These are phyloP conservation scores for Epichloe amarillans DNA, from an alignment of 2,329 filamentous ascomycete genomes.

Conservation along the genomic window DNA sequence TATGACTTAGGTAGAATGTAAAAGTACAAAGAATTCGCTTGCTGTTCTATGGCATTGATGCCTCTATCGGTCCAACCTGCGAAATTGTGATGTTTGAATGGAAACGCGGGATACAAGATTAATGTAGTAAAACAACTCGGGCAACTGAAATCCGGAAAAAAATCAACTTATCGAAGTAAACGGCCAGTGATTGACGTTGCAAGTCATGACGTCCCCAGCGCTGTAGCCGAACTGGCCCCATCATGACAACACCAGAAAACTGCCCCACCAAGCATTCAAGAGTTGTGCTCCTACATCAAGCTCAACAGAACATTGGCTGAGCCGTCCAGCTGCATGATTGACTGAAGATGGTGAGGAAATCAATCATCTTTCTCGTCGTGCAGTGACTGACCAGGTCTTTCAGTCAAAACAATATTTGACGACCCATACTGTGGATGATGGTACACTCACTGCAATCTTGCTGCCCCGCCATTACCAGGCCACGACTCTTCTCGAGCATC, in stretches of 20 bases:
- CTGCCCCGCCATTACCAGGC: conserved; percentile 12
- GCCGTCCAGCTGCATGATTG: not conserved
- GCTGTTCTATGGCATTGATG: not conserved
- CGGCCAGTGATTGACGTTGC: not conserved
- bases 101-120: not conserved
- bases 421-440: conserved; percentile 78
- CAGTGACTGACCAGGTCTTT: not conserved
- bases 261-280: conserved; percentile 6
- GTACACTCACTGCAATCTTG: conserved; percentile 29
- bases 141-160: not conserved
- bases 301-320: not conserved
- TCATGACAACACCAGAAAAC: not conserved
- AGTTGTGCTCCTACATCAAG: conserved; percentile 4
- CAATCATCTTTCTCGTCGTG: not conserved
- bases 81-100: not conserved
- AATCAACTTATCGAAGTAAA: not conserved
- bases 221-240: not conserved
- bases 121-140: not conserved
- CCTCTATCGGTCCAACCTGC: not conserved
- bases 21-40: not conserved
- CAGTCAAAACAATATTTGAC: conserved; percentile 98
- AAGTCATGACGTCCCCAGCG: not conserved
- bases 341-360: conserved; percentile 14
- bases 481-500: not conserved
- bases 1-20: conserved; percentile 13